Conservation (phyloP, 2,329 filamentous ascomycete species). For the Colletotrichum liaoningense region DNA sequence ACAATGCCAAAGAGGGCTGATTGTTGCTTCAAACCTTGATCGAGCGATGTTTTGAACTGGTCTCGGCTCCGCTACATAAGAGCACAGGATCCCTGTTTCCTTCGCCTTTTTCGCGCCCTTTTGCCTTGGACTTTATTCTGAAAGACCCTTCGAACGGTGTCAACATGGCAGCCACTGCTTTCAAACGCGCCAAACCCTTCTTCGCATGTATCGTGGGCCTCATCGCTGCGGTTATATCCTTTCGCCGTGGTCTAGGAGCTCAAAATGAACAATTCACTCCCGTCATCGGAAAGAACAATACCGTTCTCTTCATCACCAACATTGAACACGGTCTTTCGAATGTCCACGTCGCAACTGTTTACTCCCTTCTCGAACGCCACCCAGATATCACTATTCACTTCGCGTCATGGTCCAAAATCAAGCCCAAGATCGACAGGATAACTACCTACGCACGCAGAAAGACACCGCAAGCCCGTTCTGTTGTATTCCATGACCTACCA, state of each 20-base stretch:
- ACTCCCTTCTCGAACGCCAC: conserved; percentile 46
- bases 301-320: conserved; percentile 48
- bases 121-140: neutral
- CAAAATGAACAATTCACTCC: neutral
- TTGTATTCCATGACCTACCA: conserved; percentile 42
- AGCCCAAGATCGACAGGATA: conserved; percentile 26
- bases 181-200: neutral
- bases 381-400: conserved; percentile 48
- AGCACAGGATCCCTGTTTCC: too few relatives aligned
- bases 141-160: neutral
- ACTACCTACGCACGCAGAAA: conserved; percentile 34
- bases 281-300: conserved; percentile 42
- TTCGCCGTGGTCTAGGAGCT: neutral
- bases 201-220: neutral
- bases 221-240: neutral
- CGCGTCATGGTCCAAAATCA: conserved; percentile 44
- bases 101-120: neutral
- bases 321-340: conserved; percentile 49
- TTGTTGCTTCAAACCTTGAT: too few relatives aligned
- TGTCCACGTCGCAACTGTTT: conserved; percentile 49
- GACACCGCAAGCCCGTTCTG: conserved; percentile 31
- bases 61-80: too few relatives aligned
- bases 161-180: neutral
- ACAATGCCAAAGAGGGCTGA: too few relatives aligned
- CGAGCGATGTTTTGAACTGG: too few relatives aligned